A percentile compares a stretch with the other conserved stretches of the same genome.
Evolutionary conservation across 495 filamentous ascomycete genomes (phyloP).

Genomic region (Xylaria nigripes): DNA sequence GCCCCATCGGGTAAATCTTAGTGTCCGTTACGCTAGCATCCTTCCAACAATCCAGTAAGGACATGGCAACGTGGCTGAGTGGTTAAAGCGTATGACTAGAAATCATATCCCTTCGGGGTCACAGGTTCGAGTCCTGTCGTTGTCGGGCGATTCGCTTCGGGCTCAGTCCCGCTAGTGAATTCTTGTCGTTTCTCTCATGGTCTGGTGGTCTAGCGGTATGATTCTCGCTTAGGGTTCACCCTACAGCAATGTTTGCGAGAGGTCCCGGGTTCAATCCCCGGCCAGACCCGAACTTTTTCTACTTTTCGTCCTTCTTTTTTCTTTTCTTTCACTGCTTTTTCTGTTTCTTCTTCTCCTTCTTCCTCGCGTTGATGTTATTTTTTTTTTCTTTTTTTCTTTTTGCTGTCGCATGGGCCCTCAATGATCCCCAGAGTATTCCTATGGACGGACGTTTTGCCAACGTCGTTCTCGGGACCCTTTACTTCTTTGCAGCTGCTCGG

Average conservation of each 20-base stretch:
- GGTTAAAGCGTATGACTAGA: constrained; percentile 16
- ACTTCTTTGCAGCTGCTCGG: too few species aligned
- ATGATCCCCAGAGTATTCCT: too few species aligned
- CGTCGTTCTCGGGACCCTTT: too few species aligned
- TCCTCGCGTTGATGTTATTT: too few species aligned
- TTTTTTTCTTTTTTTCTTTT: too few species aligned
- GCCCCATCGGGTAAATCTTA: too few species aligned
- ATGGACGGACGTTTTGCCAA: too few species aligned
- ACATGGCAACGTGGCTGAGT: constrained; percentile 14
- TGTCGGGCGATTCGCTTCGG: not conserved
- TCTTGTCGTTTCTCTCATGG: not conserved
- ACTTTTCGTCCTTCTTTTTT: not conserved
- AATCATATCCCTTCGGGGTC: constrained; percentile 16
- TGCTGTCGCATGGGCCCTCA: too few species aligned
- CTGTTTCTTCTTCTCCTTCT: too few species aligned
- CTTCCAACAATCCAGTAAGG: not conserved
- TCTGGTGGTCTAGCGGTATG: constrained; percentile 17
- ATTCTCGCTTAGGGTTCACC: constrained; percentile 15
- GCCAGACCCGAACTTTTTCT: constrained; percentile 12
- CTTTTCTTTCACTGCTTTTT: too few species aligned
- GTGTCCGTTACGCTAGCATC: not conserved
- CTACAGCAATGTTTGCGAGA: constrained; percentile 11
- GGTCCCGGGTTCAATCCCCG: constrained; percentile 17
- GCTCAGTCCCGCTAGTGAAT: not conserved
- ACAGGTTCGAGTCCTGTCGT: constrained; percentile 17